These are phyloP conservation scores for Amanita thiersii DNA, from an alignment of 768 basidiomycete species.

Conservation along the genomic window DNA sequence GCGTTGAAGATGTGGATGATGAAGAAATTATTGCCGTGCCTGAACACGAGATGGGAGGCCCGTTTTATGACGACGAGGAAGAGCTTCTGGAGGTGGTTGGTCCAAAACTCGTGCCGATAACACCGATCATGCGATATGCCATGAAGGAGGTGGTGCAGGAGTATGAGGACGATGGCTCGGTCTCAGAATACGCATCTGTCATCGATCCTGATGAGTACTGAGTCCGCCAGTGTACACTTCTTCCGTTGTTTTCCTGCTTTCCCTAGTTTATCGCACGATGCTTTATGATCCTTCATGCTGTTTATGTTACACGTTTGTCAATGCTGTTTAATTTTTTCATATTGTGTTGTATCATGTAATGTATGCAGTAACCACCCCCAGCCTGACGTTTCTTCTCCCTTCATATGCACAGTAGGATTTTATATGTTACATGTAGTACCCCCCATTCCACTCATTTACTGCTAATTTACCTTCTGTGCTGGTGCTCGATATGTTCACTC, in stretches of 20 bases:
- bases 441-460: neutral
- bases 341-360: no score
- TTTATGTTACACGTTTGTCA: neutral
- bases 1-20: slow-evolving; percentile 18
- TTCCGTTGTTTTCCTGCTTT: neutral
- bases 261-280: slow-evolving; percentile 7
- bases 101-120: slow-evolving; percentile 68
- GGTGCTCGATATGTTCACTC: slow-evolving; percentile 26
- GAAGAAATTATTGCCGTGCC: slow-evolving; percentile 27
- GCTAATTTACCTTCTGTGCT: slow-evolving; percentile 6
- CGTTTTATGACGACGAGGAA: slow-evolving; percentile 38
- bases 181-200: slow-evolving; percentile 74
- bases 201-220: slow-evolving; percentile 74
- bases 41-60: slow-evolving; percentile 30
- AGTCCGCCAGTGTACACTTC: slow-evolving; percentile 2
- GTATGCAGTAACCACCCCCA: neutral
- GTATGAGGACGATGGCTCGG: slow-evolving; percentile 67
- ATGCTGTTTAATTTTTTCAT: no score
- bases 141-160: slow-evolving; percentile 81
- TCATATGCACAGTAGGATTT: neutral
- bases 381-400: neutral
- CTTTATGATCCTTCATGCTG: neutral
- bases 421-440: neutral
- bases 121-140: slow-evolving; percentile 77
- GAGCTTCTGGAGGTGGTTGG: slow-evolving; percentile 55